A percentile compares a stretch with the other conserved stretches of the same genome.
Conservation (phyloP, 2,329 filamentous ascomycete genomes). For the Colletotrichum graminicola region DNA sequence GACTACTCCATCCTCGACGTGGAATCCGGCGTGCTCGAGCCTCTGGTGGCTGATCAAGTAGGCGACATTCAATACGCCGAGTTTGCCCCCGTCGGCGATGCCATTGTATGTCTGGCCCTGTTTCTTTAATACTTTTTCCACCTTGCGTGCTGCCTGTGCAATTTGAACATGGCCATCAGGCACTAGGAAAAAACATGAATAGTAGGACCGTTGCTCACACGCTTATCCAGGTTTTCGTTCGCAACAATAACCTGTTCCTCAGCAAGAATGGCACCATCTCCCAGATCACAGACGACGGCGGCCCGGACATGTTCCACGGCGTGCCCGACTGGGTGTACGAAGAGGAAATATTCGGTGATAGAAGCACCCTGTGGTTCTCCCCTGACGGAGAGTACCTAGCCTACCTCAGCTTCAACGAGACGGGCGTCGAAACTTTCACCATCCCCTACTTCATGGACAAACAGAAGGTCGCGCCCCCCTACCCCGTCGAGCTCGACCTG, state of each 20-base stretch:
- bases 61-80: conserved; percentile 77
- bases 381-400: conserved; percentile 89
- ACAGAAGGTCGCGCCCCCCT: conserved; percentile 67
- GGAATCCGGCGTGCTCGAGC: conserved; percentile 63
- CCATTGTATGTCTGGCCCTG: conserved; percentile 53
- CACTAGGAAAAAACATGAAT: background rate
- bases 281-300: conserved; percentile 70
- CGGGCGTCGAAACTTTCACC: conserved; percentile 74
- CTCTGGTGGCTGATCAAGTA: conserved; percentile 69
- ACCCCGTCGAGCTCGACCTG: conserved; percentile 72
- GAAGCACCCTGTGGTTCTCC: conserved; percentile 95
- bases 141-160: background rate
- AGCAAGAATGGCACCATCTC: conserved; percentile 65
- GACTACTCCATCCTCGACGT: conserved; percentile 76
- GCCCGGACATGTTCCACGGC: conserved; percentile 72
- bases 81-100: conserved; percentile 68
- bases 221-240: conserved; percentile 66
- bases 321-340: conserved; percentile 90
- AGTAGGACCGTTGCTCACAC: background rate
- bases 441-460: conserved; percentile 76
- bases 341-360: conserved; percentile 73
- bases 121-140: too few relatives aligned
- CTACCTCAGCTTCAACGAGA: conserved; percentile 91
- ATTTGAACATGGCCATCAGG: too few relatives aligned
- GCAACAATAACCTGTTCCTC: conserved; percentile 74